Evolutionary conservation across 768 basidiomycete genomes (phyloP).

Genomic region (Termitomyces bulborhizus): DNA sequence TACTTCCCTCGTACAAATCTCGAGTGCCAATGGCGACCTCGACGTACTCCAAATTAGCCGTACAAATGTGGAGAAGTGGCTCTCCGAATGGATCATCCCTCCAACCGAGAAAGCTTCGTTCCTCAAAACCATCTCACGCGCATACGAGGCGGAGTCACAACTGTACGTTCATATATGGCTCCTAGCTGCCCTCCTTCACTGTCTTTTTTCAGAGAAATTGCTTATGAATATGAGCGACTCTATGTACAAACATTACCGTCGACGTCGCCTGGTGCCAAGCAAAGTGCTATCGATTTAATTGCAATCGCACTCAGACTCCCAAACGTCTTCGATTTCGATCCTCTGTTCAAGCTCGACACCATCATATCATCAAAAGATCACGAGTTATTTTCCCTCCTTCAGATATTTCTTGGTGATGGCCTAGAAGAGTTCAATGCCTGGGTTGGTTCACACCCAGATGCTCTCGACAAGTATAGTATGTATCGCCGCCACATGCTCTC

Average conservation of each 20-base stretch:
- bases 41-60: conserved; percentile 54
- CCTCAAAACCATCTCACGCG: conserved; percentile 56
- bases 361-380: conserved; percentile 61
- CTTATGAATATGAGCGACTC: conserved; percentile 61
- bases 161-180: conserved; percentile 36
- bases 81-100: conserved; percentile 68
- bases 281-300: conserved; percentile 56
- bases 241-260: conserved; percentile 58
- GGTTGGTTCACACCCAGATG: conserved; percentile 41
- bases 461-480: conserved; percentile 56
- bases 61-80: conserved; percentile 67
- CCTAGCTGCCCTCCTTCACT: neutral
- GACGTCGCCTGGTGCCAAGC: conserved; percentile 41
- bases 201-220: conserved; percentile 33
- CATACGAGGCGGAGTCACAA: conserved; percentile 51
- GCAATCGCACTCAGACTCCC: conserved; percentile 61
- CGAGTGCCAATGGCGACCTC: conserved; percentile 55
- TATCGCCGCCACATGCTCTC: conserved; percentile 8
- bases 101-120: conserved; percentile 59
- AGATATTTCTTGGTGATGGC: conserved; percentile 64
- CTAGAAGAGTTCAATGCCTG: conserved; percentile 59
- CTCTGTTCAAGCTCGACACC: conserved; percentile 70
- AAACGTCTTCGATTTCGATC: conserved; percentile 73
- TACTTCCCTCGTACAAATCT: conserved; percentile 52
- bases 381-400: conserved; percentile 69